These are phyloP conservation scores for Tricholoma sp. DNA, from an alignment of 768 basidiomycete species.

Conservation along the genomic window DNA sequence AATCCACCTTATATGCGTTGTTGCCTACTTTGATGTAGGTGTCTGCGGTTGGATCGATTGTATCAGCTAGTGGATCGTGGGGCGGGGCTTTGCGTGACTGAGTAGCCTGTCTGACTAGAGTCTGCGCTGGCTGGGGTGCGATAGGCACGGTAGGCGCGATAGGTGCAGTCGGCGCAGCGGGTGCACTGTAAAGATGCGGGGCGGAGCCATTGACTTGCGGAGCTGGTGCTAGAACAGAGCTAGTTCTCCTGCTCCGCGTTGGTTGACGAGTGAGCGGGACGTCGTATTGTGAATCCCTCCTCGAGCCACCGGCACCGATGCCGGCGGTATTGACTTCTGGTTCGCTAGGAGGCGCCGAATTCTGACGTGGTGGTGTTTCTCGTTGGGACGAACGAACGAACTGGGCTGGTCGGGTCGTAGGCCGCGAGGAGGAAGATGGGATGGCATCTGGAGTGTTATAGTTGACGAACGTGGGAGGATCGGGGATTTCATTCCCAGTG, in stretches of 20 bases:
- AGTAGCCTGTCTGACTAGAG: conserved; percentile 18
- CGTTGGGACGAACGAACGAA: conserved; percentile 45
- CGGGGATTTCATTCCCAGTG: conserved; percentile 84
- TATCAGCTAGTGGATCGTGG: conserved; percentile 50
- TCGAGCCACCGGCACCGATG: conserved; percentile 55
- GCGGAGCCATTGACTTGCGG: conserved; percentile 27
- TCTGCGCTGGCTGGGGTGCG: conserved; percentile 16
- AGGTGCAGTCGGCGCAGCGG: conserved; percentile 4
- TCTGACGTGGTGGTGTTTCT: conserved; percentile 27
- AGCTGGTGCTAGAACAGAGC: conserved; percentile 11
- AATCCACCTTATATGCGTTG: conserved; percentile 64
- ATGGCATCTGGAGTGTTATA: conserved; percentile 65
- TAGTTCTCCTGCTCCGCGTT: conserved; percentile 19
- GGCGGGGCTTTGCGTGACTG: conserved; percentile 20
- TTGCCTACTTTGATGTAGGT: conserved; percentile 69
- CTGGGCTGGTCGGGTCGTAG: conserved; percentile 52
- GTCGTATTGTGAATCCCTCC: conserved; percentile 30
- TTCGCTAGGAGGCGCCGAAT: conserved; percentile 33
- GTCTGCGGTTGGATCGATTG: conserved; percentile 58
- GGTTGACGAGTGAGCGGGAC: conserved; percentile 26
- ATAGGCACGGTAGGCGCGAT: conserved; percentile 8
- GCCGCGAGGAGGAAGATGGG: conserved; percentile 51
- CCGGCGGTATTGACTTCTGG: conserved; percentile 58
- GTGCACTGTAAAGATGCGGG: neutral
- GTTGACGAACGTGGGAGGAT: conserved; percentile 83